Conservation (phyloP, 805 yeast genomes). For the Brettanomyces nanus region DNA sequence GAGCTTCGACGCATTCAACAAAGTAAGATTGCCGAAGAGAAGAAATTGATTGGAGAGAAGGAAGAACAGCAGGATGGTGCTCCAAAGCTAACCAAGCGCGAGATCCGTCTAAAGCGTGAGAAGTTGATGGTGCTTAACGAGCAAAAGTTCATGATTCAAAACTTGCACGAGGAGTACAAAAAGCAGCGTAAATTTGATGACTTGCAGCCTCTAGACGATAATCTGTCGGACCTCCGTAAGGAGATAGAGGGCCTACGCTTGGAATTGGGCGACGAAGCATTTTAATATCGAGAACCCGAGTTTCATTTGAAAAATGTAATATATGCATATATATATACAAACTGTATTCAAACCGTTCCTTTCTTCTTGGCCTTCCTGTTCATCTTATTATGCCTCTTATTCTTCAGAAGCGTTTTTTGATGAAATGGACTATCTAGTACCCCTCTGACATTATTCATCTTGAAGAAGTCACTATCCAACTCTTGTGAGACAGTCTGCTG, state of each 20-base stretch:
- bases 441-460: slow-evolving; percentile 57
- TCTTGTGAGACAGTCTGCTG: slow-evolving; percentile 61
- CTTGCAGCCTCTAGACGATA: slow-evolving; percentile 47
- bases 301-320: neutral
- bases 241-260: slow-evolving; percentile 40
- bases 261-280: slow-evolving; percentile 48
- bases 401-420: slow-evolving; percentile 41
- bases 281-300: slow-evolving; percentile 4
- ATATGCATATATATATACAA: neutral
- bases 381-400: slow-evolving; percentile 72
- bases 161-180: slow-evolving; percentile 55
- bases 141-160: slow-evolving; percentile 64
- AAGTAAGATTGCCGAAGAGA: slow-evolving; percentile 13
- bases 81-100: slow-evolving; percentile 37
- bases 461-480: slow-evolving; percentile 80
- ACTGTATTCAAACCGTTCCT: slow-evolving; percentile 7
- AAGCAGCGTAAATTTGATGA: slow-evolving; percentile 73
- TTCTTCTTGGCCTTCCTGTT: slow-evolving; percentile 20
- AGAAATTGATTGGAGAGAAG: slow-evolving; percentile 2
- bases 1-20: slow-evolving; percentile 54
- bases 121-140: slow-evolving; percentile 82
- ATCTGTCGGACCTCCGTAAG: slow-evolving; percentile 45
- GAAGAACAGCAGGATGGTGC: neutral
- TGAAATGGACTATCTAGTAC: slow-evolving; percentile 70
- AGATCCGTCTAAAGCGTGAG: slow-evolving; percentile 56